Evolutionary conservation across 371 early-diverging fungal genomes (phyloP), one percentile per base, ranked within the genome.

Genomic region (Apophysomyces variabilis): DNA sequence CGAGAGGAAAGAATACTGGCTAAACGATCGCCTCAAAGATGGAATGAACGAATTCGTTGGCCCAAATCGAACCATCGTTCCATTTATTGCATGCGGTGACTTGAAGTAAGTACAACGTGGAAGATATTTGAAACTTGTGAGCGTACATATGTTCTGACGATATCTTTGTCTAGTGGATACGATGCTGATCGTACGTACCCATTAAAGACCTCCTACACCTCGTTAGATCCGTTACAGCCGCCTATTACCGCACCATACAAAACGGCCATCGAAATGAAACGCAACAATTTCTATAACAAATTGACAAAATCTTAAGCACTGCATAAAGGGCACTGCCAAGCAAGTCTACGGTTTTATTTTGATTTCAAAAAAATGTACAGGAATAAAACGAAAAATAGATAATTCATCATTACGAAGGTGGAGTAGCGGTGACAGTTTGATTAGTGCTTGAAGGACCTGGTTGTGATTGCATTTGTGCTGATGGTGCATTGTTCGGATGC

Each of bases 41-140:
- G 65, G 71, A 7, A 77, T 73, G 60, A 90, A 92, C 70, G 83
- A 89, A n/a, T 73, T 90, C 26, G 80, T 76, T 1, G 93, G 93
- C 5, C 77, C 87, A 38, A 92, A 95, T 74, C 82, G 93, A 60
- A 83, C 86, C 1, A 90, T 95, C 70, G 94, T 92, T 2, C 97
- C 97, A 1, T 96, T 96, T 73, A 80, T 95, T 62, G 94, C 96
- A 0, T 95, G 95, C 68, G 97, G 97, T 18, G 97, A 96, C 69
- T 73, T 95, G 61, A 89, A 86, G 88, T 87, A 84, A 75, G 69
- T 54, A 13, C 35, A 57, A 26, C 3, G 3, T 38, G 3, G 11
- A 63, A 13, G 21, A 36, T 4, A 1, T 18, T 14, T n/a, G 56
- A 16, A 12, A 56, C 0, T n/a, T 8, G 18, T 47, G 59, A 12